phyloP scores from a whole-genome alignment of 2,329 filamentous ascomycete genomes.

The Cercospora sp. region DNA sequence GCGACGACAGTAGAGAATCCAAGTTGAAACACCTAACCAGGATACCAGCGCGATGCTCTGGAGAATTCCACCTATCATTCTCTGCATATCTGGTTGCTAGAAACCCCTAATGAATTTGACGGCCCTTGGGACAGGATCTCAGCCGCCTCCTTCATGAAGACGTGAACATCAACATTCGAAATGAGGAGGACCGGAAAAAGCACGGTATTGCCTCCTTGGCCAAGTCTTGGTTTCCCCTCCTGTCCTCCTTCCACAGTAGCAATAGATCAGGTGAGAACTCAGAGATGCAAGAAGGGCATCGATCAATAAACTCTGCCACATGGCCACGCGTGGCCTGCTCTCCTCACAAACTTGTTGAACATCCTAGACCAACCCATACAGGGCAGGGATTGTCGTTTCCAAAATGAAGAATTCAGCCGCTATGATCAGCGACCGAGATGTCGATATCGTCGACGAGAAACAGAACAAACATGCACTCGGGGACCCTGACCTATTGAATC shows the following conservation, averaged over 20 bases:
- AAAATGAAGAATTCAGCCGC: not conserved
- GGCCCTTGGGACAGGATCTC: not conserved
- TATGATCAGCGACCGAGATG: not conserved
- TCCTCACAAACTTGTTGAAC: not conserved
- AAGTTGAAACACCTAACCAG: not conserved
- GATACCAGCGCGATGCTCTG: not conserved
- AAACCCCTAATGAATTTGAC: not conserved
- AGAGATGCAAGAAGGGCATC: not conserved
- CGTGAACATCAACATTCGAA: not conserved
- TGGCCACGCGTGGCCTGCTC: not conserved
- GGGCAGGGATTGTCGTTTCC: not conserved
- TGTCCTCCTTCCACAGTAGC: not conserved
- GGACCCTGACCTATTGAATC: not conserved
- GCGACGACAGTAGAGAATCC: not conserved
- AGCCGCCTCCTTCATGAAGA: not conserved
- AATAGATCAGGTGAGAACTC: not conserved
- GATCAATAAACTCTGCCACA: not conserved
- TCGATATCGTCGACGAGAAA: not conserved
- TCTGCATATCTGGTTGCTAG: not conserved
- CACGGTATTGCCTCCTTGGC: not conserved
- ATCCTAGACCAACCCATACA: not conserved
- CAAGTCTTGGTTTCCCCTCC: not conserved
- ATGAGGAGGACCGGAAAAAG: not conserved
- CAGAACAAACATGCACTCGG: not conserved
- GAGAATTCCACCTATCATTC: not conserved